These are phyloP conservation scores for Cordyceps pruinosa DNA, from an alignment of 2,329 filamentous ascomycete species.

Conservation along the genomic window DNA sequence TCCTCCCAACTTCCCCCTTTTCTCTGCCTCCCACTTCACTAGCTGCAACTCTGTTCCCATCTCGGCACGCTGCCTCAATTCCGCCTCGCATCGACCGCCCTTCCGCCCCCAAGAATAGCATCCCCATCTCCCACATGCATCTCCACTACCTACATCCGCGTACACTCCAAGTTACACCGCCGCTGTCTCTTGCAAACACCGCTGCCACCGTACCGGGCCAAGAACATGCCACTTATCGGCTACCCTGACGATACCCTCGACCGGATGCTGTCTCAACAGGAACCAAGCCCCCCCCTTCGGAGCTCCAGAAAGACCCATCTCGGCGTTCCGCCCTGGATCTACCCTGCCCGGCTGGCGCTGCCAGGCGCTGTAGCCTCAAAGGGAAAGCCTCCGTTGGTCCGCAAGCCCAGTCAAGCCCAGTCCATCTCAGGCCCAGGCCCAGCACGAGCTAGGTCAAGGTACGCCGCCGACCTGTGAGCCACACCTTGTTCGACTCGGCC, in stretches of 20 bases:
- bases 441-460: neutral
- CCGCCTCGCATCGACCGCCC: neutral
- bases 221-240: neutral
- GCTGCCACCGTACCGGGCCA: neutral
- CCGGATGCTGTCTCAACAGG: neutral
- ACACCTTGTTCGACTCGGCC: neutral
- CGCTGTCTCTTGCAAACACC: neutral
- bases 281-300: neutral
- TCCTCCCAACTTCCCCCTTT: neutral
- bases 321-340: slow-evolving; percentile 4
- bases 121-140: neutral
- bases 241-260: neutral
- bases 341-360: neutral
- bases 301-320: neutral
- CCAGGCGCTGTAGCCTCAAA: neutral
- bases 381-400: slow-evolving; percentile 7
- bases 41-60: slow-evolving; percentile 2
- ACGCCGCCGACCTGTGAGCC: no score
- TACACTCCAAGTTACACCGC: neutral
- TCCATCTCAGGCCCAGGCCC: neutral
- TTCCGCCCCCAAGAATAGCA: slow-evolving; percentile 5
- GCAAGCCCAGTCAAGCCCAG: neutral
- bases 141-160: neutral
- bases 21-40: neutral
- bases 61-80: neutral